Evolutionary conservation across 2,329 filamentous ascomycete species (phyloP).

Genomic region (Xylaria hypoxylon): DNA sequence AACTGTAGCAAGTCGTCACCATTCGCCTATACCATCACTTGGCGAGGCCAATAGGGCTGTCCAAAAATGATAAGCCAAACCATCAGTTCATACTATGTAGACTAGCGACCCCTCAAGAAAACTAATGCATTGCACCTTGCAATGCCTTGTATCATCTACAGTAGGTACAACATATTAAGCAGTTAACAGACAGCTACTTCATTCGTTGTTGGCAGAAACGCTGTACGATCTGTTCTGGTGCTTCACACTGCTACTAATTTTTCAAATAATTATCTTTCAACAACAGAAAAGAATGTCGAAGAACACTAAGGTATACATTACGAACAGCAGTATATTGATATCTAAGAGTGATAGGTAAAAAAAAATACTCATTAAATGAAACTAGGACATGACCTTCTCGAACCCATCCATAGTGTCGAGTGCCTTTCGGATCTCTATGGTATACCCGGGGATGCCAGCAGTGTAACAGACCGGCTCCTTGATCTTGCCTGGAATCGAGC

Average conservation of each 20-base stretch:
- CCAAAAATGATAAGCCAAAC: background rate
- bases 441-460: constrained; percentile 55
- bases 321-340: background rate
- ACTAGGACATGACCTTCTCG: constrained; percentile 27
- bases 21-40: background rate
- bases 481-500: constrained; percentile 52
- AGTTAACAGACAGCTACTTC: background rate
- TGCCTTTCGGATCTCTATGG: constrained; percentile 50
- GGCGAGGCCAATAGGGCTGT: background rate
- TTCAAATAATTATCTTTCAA: too few species aligned
- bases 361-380: background rate
- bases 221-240: background rate
- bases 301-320: too few species aligned
- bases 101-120: background rate
- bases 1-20: background rate
- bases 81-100: background rate
- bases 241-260: background rate
- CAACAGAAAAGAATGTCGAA: too few species aligned
- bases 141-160: background rate
- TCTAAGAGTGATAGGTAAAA: background rate
- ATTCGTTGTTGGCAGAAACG: background rate
- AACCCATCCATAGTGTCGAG: constrained; percentile 55
- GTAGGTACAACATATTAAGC: background rate
- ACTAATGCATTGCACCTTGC: background rate
- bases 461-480: constrained; percentile 64